phyloP scores from a whole-genome alignment of 176 grass and related monocot species.

The Calamus simplicifolius region DNA sequence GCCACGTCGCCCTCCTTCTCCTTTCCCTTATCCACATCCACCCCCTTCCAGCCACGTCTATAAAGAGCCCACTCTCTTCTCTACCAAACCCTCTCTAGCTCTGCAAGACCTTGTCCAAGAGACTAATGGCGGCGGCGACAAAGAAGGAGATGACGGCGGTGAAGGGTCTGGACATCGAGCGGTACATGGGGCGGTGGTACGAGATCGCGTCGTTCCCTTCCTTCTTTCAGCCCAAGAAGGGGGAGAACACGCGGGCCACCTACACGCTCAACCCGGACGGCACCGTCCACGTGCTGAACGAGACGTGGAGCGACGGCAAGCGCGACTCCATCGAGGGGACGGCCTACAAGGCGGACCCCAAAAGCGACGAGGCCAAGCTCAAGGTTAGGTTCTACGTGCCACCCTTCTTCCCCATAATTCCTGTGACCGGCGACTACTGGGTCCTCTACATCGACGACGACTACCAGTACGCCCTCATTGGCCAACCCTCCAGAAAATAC shows the following conservation, averaged over 20 bases:
- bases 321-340: constrained; percentile 61
- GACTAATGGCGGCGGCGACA: too few species aligned
- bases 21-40: too few species aligned
- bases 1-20: too few species aligned
- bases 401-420: constrained; percentile 43
- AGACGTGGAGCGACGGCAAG: constrained; percentile 69
- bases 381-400: constrained; percentile 69
- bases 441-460: constrained; percentile 59
- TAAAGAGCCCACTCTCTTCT: too few species aligned
- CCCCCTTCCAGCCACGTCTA: too few species aligned
- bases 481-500: constrained; percentile 72
- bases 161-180: constrained; percentile 43
- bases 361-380: constrained; percentile 69
- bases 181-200: constrained; percentile 76
- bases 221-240: constrained; percentile 54
- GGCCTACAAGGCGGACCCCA: constrained; percentile 36
- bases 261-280: constrained; percentile 46
- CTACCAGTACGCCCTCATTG: constrained; percentile 75
- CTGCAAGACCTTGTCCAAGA: too few species aligned
- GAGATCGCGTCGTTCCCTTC: constrained; percentile 77
- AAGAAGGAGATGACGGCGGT: constrained; percentile 29
- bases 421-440: constrained; percentile 76
- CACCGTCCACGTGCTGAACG: constrained; percentile 61
- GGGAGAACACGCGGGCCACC: constrained; percentile 57
- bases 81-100: too few species aligned